Percentiles rank a stretch among this genome's conserved stretches.
phyloP scores from a whole-genome alignment of 805 yeast species.

The Hanseniaspora jakobsenii region DNA sequence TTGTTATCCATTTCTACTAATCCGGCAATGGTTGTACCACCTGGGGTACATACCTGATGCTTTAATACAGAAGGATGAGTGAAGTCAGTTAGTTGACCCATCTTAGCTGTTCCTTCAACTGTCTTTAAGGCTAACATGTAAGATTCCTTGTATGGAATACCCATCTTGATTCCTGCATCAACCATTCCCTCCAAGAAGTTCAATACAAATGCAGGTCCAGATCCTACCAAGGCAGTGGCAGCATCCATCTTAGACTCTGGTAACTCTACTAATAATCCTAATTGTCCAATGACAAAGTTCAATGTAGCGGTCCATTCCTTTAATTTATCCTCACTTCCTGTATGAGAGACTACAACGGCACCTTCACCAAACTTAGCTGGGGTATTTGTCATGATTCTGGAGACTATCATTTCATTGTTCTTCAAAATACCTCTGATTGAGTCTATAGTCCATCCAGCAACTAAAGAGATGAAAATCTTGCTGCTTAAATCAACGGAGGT shows the following conservation, averaged over 20 bases:
- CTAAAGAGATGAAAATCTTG: conserved; percentile 52
- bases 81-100: conserved; percentile 64
- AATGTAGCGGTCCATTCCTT: conserved; percentile 29
- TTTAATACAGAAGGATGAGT: conserved; percentile 82
- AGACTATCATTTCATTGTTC: conserved; percentile 30
- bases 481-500: neutral
- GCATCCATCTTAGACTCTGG: conserved; percentile 95
- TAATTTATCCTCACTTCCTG: conserved; percentile 36
- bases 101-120: conserved; percentile 82
- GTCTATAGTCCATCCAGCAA: conserved; percentile 85
- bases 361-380: conserved; percentile 91
- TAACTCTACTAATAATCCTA: conserved; percentile 34
- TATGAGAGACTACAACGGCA: conserved; percentile 81
- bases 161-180: conserved; percentile 92
- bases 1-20: conserved; percentile 82
- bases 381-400: conserved; percentile 96
- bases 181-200: conserved; percentile 81
- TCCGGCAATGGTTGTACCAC: conserved; percentile 96
- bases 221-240: conserved; percentile 87
- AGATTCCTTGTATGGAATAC: conserved; percentile 76
- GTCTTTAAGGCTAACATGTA: conserved; percentile 84
- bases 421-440: conserved; percentile 35
- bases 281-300: conserved; percentile 11
- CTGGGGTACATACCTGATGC: conserved; percentile 89
- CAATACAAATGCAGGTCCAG: conserved; percentile 91